Conservation (phyloP, 139 green algal species). For the Chlorella sp. region DNA sequence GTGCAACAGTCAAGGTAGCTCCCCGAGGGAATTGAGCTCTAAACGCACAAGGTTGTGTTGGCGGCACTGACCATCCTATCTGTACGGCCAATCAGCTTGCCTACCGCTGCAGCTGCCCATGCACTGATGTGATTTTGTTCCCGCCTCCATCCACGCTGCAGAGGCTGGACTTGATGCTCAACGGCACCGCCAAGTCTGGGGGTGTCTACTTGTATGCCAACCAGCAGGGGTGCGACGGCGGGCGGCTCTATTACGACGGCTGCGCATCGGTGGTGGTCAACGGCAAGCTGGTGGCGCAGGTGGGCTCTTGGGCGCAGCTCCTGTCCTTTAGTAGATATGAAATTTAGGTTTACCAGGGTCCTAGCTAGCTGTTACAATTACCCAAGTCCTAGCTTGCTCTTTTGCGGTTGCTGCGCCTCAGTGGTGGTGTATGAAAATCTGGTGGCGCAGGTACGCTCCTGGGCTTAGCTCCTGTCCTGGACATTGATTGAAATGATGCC, state of each 20-base stretch:
- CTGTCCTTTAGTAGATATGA: no score
- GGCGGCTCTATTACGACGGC: conserved; percentile 95
- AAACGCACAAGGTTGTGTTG: no score
- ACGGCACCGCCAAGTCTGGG: conserved; percentile 87
- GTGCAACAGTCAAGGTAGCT: no score
- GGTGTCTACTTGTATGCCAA: conserved; percentile 99
- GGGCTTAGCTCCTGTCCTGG: no score
- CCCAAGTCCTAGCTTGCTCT: background rate
- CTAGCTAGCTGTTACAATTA: background rate
- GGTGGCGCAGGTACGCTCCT: no score
- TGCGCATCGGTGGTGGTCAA: conserved; percentile 91
- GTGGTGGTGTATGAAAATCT: no score
- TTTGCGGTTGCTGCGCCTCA: no score
- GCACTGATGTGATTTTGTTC: background rate
- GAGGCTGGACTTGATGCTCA: conserved; percentile 88
- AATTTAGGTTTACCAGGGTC: background rate
- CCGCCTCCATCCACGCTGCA: background rate
- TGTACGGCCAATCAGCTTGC: background rate
- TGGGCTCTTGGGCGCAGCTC: background rate
- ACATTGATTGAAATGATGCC: no score
- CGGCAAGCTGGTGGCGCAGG: conserved; percentile 88
- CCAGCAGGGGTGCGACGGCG: conserved; percentile 94
- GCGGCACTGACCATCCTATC: background rate
- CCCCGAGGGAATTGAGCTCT: no score
- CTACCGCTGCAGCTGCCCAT: background rate